Evolutionary conservation across 2,329 filamentous ascomycete genomes (phyloP).

Genomic region (Fusarium vanettenii): DNA sequence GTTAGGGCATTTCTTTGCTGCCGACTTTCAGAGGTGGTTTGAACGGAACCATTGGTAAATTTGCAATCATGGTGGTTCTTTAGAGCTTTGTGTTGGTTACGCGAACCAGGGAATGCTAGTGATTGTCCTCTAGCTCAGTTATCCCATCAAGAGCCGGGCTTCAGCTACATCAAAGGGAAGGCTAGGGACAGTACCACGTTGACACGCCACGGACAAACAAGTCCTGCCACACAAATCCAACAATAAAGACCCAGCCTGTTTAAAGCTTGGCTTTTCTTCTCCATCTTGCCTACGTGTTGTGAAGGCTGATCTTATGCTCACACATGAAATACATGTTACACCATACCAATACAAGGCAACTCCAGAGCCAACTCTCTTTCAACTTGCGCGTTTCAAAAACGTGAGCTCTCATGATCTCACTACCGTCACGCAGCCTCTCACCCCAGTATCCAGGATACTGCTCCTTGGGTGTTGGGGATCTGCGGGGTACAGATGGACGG

Average conservation of each 20-base stretch:
- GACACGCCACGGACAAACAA: too few species aligned
- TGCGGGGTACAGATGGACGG: background rate
- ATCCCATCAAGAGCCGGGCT: too few species aligned
- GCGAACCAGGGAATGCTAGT: background rate
- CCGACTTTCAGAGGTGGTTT: constrained; percentile 1
- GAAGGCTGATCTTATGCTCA: background rate
- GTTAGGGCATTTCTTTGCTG: background rate
- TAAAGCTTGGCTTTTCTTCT: background rate
- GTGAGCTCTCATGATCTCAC: background rate
- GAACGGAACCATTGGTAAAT: background rate
- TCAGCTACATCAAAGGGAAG: too few species aligned
- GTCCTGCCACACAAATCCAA: background rate
- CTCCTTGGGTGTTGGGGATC: background rate
- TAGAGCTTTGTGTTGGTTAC: background rate
- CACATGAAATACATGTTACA: background rate
- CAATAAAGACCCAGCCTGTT: background rate
- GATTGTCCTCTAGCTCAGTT: too few species aligned
- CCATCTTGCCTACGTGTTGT: background rate
- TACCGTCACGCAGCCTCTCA: background rate
- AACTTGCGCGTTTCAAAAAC: background rate
- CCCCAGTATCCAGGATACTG: background rate
- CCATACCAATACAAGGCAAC: background rate
- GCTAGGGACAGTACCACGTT: too few species aligned
- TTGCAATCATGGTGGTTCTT: background rate
- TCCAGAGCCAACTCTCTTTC: background rate